Conservation (phyloP, 257 asterid species). For the Ajuga chamaepitys region DNA sequence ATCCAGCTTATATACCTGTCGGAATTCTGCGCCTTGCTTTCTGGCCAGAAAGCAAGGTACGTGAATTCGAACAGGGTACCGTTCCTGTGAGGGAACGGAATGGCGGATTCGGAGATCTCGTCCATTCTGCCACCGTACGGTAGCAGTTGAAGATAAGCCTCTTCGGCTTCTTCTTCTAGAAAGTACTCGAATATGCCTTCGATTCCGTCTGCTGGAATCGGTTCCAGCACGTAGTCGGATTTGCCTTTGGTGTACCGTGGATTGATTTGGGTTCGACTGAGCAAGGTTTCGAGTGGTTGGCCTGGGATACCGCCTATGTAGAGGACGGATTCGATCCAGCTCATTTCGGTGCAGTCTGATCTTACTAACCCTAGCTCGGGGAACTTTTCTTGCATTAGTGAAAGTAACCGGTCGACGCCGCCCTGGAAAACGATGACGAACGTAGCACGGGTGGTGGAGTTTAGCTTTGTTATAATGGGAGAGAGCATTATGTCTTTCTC, state of each 20-base stretch:
- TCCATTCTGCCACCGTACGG: constrained; percentile 7
- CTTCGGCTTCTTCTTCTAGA: background rate
- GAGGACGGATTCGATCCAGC: too few relatives aligned
- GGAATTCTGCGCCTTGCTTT: background rate
- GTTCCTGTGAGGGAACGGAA: constrained; percentile 30
- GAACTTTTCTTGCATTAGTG: background rate
- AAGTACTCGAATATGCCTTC: background rate
- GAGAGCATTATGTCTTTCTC: too few relatives aligned
- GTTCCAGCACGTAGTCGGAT: constrained; percentile 12
- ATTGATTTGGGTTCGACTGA: too few relatives aligned
- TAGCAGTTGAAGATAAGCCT: background rate
- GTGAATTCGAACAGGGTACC: constrained; percentile 25
- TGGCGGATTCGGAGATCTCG: constrained; percentile 15
- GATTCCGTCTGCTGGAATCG: background rate
- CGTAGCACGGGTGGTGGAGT: too few relatives aligned
- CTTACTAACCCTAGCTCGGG: background rate
- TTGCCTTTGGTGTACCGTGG: too few relatives aligned
- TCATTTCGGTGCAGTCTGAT: too few relatives aligned
- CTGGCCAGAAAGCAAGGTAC: too few relatives aligned
- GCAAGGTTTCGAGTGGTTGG: too few relatives aligned
- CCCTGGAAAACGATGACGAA: too few relatives aligned
- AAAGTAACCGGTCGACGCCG: too few relatives aligned
- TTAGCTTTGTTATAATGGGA: too few relatives aligned
- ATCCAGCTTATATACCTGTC: constrained; percentile 16
- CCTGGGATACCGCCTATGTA: too few relatives aligned